These are phyloP conservation scores for Claviceps fusiformis DNA, from an alignment of 2,329 filamentous ascomycete genomes.

Conservation along the genomic window DNA sequence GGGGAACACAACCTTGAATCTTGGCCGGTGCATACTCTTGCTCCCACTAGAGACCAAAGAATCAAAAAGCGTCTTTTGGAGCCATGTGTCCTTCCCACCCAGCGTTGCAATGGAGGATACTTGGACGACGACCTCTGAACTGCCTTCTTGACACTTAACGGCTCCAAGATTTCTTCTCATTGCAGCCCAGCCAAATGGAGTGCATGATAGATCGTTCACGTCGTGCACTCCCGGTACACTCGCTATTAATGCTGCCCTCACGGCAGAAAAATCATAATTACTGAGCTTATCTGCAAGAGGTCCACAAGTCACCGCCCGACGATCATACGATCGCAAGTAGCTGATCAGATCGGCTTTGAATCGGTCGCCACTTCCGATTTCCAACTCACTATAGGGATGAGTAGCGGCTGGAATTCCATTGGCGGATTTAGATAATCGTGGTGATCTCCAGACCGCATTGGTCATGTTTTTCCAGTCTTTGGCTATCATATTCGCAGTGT, in stretches of 20 bases:
- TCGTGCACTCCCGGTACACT: conserved; percentile 61
- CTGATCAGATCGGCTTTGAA: conserved; percentile 66
- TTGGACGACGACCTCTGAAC: conserved; percentile 44
- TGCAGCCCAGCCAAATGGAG: conserved; percentile 65
- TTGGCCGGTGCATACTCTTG: conserved; percentile 22
- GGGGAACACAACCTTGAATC: conserved; percentile 65
- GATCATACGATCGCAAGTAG: conserved; percentile 60
- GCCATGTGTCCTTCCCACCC: conserved; percentile 57
- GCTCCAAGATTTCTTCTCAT: conserved; percentile 44
- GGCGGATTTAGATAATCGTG: conserved; percentile 42
- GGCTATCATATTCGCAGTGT: conserved; percentile 84
- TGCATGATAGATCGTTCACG: conserved; percentile 30
- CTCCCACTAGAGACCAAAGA: conserved; percentile 25
- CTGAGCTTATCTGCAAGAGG: conserved; percentile 43
- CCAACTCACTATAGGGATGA: conserved; percentile 4
- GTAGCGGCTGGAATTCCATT: background rate
- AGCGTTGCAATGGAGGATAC: conserved; percentile 75
- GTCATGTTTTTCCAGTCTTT: conserved; percentile 83
- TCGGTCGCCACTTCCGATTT: conserved; percentile 44
- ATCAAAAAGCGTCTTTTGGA: conserved; percentile 49
- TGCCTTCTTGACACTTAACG: conserved; percentile 31
- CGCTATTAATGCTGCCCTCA: conserved; percentile 61
- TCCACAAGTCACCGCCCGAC: conserved; percentile 36
- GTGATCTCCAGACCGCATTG: conserved; percentile 70
- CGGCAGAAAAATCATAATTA: conserved; percentile 53